phyloP scores from a whole-genome alignment of 1,284 basidiomycete genomes.

The Rhodofomes roseus region DNA sequence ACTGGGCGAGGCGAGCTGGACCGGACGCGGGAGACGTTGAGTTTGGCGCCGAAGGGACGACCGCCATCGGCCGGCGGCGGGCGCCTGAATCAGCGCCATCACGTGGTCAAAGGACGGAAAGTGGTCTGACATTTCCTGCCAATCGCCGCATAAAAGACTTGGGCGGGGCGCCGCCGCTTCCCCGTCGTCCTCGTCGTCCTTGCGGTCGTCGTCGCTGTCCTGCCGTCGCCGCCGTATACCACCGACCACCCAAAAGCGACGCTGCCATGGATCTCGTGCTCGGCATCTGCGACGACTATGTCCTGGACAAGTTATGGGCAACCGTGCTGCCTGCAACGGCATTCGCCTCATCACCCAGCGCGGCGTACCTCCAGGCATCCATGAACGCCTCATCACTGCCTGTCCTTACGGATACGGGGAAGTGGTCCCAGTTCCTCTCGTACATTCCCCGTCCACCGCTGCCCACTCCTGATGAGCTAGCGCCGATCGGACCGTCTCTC shows the following conservation, averaged over 20 bases:
- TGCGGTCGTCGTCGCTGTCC: background rate
- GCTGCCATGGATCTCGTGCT: constrained; percentile 81
- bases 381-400: constrained; percentile 31
- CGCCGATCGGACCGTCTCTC: constrained; percentile 23
- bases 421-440: constrained; percentile 53
- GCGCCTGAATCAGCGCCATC: background rate
- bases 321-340: constrained; percentile 68
- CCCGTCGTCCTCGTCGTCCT: constrained; percentile 2
- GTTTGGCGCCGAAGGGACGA: background rate
- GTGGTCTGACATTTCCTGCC: constrained; percentile 13
- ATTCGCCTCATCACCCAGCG: constrained; percentile 34
- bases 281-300: constrained; percentile 63
- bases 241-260: constrained; percentile 1
- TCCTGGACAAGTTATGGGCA: constrained; percentile 81
- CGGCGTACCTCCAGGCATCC: constrained; percentile 21
- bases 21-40: background rate
- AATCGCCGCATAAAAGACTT: background rate
- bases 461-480: constrained; percentile 26
- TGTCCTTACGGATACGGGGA: constrained; percentile 27
- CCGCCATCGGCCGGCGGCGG: background rate
- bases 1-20: background rate
- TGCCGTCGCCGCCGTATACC: constrained; percentile 2
- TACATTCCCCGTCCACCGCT: constrained; percentile 56
- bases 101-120: constrained; percentile 5
- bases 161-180: background rate